Base-by-base conservation (phyloP, 495 filamentous ascomycete species). In the Ramalina peruviana region DNA sequence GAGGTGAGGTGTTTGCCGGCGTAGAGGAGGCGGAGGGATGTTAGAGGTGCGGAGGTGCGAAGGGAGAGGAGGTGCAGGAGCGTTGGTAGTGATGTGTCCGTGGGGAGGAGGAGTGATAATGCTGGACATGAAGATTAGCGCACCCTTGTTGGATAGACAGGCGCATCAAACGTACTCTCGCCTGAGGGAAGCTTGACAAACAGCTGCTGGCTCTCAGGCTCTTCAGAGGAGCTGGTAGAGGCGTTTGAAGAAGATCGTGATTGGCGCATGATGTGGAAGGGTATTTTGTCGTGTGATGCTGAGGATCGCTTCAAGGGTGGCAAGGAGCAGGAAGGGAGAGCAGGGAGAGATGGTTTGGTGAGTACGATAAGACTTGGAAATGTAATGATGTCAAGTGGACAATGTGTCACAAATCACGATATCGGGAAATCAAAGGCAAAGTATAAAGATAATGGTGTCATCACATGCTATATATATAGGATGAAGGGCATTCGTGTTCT, bases 41-140 rank as follows among this genome's bases (percentile, higher is more conserved):
- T 41, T 37, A 60, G 43, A 19, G 66, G 62, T 33, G 62, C 52
- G 57, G 66, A 66, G 56, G 66, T 67, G 48, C 60, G 61, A 30
- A 73, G 65, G 17, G 70, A 63, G 60, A 72, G 60, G 37, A 73
- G 66, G 6, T 64, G 60, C 40, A 49, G 62, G 46, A 72, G 67
- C 12, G 62, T 68, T 50, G 59, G 40, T 51, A 72, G 58, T 12
- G 70, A 58, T n/a, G 70, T 60, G 38, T 46, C 42, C 12, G 50
- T 45, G 6, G 58, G 58, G 52, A 71, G 33, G 42, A 58, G 40
- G 51, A 48, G 15, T 60, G 66, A 52, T 30, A 58, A 55, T 13
- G 52, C 55, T 60, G 16, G 3, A 17, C 4, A 10, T 20, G 37
- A 15, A 15, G 1, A 47, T 67, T 53, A 51, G 66, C 16, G 9